Evolutionary conservation across 1,284 basidiomycete species (phyloP).

Genomic region (Irpex sp.): DNA sequence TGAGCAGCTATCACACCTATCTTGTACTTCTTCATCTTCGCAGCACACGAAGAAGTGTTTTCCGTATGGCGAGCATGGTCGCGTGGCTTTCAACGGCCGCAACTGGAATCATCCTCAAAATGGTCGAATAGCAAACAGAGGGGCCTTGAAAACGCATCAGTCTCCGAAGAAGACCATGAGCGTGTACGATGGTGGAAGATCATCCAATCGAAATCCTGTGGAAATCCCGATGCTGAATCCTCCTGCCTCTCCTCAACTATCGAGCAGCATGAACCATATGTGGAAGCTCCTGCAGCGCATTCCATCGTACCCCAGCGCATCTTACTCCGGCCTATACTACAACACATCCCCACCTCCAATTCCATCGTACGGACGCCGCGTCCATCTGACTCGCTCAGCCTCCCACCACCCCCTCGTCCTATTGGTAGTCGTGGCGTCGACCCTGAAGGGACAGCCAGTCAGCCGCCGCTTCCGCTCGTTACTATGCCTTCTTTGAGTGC

Average conservation of each 20-base stretch:
- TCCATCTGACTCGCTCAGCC: neutral
- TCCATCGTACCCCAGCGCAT: constrained; percentile 2
- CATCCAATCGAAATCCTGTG: neutral
- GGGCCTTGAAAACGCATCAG: neutral
- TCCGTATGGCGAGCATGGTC: constrained; percentile 21
- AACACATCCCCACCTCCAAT: neutral
- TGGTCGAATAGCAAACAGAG: neutral
- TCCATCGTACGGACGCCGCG: neutral
- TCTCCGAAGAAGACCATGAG: neutral
- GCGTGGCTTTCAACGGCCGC: neutral
- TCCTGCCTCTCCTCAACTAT: neutral
- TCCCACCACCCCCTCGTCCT: constrained; percentile 19
- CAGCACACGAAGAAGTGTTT: constrained; percentile 25
- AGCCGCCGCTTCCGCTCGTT: constrained; percentile 8
- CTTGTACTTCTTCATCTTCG: constrained; percentile 25
- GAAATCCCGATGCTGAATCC: neutral
- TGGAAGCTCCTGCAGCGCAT: neutral
- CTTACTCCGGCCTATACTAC: neutral
- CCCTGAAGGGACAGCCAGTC: constrained; percentile 5
- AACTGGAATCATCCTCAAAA: neutral
- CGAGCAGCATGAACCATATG: neutral
- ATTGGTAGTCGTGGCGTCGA: constrained; percentile 4
- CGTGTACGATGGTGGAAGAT: neutral
- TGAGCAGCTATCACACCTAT: constrained; percentile 18
- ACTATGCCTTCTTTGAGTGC: constrained; percentile 21